Base-by-base conservation (phyloP, 257 asterid genomes). In the Verbena officinalis region DNA sequence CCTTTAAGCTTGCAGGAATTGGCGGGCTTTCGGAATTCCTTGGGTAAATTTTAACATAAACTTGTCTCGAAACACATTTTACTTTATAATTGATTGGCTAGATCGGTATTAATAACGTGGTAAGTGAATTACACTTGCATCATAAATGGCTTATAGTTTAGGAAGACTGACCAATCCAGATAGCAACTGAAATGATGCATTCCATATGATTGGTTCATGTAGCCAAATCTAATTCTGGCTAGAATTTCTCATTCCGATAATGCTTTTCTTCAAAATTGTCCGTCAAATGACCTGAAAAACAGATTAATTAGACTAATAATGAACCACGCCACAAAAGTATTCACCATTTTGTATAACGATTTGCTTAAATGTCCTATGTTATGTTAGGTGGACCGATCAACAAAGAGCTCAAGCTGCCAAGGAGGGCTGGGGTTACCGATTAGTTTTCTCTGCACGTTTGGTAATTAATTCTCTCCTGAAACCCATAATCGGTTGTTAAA, bases 21-120 rank as follows among this genome's bases (percentile, higher is more conserved):
- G 98, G 98, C 11, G 98, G 98, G 71, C 83, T 92, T 34, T 89
- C 98, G 5, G 98, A 84, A 73, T 92, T 89, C 74, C 90, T 92
- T 5, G 98, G 98, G 98, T 89, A 87, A 79, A 54, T 53, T 52
- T 61, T 49, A 22, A 21, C 33, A 27, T 27, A 20, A 34, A 7
- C 66, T 45, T 45, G 1, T 55, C 33, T 27, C 33, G 33, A 5
- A 27, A 2, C 33, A 2, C 5, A 27, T 27, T 27, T 27, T n/a
- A n/a, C n/a, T n/a, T n/a, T n/a, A n/a, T n/a, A n/a, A n/a, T n/a
- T n/a, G n/a, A n/a, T n/a, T n/a, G n/a, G n/a, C n/a, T n/a, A n/a
- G n/a, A n/a, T n/a, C n/a, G n/a, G n/a, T n/a, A n/a, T n/a, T n/a
- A n/a, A n/a, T n/a, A n/a, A n/a, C n/a, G n/a, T n/a, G n/a, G n/a